Conservation (phyloP, 768 basidiomycete genomes). For the Gloeopeniophorella convolvens region DNA sequence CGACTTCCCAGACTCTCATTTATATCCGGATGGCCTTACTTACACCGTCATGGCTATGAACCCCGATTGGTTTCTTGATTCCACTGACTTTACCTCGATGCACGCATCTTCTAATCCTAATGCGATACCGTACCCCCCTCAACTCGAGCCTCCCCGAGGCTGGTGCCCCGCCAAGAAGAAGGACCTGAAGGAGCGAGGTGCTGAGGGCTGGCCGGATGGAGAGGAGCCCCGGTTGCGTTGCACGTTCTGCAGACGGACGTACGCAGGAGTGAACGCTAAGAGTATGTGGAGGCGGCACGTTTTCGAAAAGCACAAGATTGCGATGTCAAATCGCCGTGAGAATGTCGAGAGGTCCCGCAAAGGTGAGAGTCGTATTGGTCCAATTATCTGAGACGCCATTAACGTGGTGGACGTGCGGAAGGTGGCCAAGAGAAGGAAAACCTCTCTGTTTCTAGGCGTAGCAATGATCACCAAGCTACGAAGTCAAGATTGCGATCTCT, state of each 20-base stretch:
- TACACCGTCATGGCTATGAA: slow-evolving; percentile 70
- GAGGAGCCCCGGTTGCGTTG: slow-evolving; percentile 75
- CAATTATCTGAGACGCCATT: slow-evolving; percentile 2
- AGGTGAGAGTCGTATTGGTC: slow-evolving; percentile 48
- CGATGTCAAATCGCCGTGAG: slow-evolving; percentile 82
- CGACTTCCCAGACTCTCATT: slow-evolving; percentile 54
- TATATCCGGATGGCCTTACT: slow-evolving; percentile 59
- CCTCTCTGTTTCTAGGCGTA: slow-evolving; percentile 26
- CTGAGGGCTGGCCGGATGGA: slow-evolving; percentile 72
- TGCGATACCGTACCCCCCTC: slow-evolving; percentile 66
- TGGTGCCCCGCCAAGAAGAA: slow-evolving; percentile 88
- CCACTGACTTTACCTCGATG: slow-evolving; percentile 52
- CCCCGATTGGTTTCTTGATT: slow-evolving; percentile 73
- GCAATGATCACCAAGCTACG: not conserved
- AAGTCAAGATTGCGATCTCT: slow-evolving; percentile 21
- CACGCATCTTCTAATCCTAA: slow-evolving; percentile 39
- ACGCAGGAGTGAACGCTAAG: slow-evolving; percentile 83
- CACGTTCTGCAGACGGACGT: slow-evolving; percentile 78
- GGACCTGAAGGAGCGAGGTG: slow-evolving; percentile 60
- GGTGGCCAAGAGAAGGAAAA: slow-evolving; percentile 42
- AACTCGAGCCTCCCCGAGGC: slow-evolving; percentile 76
- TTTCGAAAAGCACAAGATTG: slow-evolving; percentile 85
- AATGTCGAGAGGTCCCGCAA: slow-evolving; percentile 52
- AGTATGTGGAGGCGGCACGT: slow-evolving; percentile 90
- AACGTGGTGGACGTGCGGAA: slow-evolving; percentile 46